Conservation (phyloP, 768 basidiomycete species). For the Suillus occidentalis region DNA sequence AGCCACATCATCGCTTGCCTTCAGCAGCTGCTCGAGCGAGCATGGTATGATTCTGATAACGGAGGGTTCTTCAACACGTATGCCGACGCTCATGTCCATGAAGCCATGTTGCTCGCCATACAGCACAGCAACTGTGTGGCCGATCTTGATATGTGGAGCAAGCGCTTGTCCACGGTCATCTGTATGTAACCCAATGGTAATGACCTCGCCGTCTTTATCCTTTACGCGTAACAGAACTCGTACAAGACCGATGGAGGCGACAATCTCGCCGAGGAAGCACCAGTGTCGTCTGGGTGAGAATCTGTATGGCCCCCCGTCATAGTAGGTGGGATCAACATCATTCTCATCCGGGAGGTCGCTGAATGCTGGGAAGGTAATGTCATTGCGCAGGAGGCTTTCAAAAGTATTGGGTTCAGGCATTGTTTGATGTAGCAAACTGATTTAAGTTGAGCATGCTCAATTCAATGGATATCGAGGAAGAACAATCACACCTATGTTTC, state of each 20-base stretch:
- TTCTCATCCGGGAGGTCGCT: slow-evolving; percentile 25
- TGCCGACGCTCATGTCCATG: slow-evolving; percentile 5
- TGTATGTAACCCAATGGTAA: slow-evolving; percentile 26
- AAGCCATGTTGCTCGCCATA: slow-evolving; percentile 12
- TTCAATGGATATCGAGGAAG: background rate
- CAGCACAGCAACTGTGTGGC: slow-evolving; percentile 11
- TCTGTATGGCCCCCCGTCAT: no score
- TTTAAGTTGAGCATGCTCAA: background rate
- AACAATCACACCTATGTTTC: background rate
- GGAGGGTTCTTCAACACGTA: slow-evolving; percentile 8
- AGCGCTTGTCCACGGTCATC: slow-evolving; percentile 12
- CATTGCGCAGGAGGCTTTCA: background rate
- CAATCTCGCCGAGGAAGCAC: slow-evolving; percentile 35
- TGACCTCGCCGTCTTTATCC: slow-evolving; percentile 24
- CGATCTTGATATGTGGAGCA: slow-evolving; percentile 1
- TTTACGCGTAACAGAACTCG: slow-evolving; percentile 26
- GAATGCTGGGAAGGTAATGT: slow-evolving; percentile 29
- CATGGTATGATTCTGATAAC: slow-evolving; percentile 4
- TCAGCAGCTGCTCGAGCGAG: background rate
- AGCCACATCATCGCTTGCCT: background rate
- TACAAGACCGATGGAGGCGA: slow-evolving; percentile 16
- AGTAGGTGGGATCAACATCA: slow-evolving; percentile 14
- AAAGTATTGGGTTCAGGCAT: background rate
- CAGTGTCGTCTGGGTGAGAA: slow-evolving; percentile 25
- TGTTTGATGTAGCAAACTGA: background rate